Evolutionary conservation across 2,329 filamentous ascomycete species (phyloP), one percentile per base, ranked within the genome.

Genomic region (Aspergillus nomiae): DNA sequence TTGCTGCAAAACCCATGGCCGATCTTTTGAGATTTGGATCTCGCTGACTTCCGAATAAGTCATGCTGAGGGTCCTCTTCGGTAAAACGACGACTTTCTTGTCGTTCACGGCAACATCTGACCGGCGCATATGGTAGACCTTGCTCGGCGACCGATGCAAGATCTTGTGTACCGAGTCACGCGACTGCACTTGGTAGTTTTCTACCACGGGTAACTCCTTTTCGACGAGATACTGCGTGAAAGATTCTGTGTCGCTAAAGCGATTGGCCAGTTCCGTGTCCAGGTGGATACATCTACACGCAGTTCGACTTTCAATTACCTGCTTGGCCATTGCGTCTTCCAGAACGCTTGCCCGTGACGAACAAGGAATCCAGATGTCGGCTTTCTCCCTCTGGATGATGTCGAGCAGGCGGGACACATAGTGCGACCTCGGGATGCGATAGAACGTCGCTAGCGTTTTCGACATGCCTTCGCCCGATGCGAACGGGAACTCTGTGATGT

Each of bases 301-400:
- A 0, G 87, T 89, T 38, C 83, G 78, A 16, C 78, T 76, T 67
- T 90, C 86, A 21, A 92, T 77, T 3, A 83, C 77, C 61, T 90
- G 85, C 65, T 87, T 88, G 1, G 88, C 89, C 41, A 84, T 75
- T 0, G 87, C 90, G 72, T 93, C 90, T 69, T 90, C 87, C 14
- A 89, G 76, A 0, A 87, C 88, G 0, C 85, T 86, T 1, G 85
- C 83, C 10, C 90, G 87, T n/a, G 87, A 88, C 0, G 90, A 92
- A 69, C 90, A 92, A 24, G 87, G 88, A 3, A 93, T 86, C 90
- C 90, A 94, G 3, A 93, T 76, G 61, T 92, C 85, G 5, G 91
- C 83, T 0, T 83, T 80, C 65, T 93, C 89, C 0, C 77, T 73
- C 7, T 81, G 72, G 46, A 92, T 81, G 30, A 92, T 82, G 10